Base-by-base conservation (phyloP, 2,329 filamentous ascomycete species). In the Parasarocladium wereldwijsianum region DNA sequence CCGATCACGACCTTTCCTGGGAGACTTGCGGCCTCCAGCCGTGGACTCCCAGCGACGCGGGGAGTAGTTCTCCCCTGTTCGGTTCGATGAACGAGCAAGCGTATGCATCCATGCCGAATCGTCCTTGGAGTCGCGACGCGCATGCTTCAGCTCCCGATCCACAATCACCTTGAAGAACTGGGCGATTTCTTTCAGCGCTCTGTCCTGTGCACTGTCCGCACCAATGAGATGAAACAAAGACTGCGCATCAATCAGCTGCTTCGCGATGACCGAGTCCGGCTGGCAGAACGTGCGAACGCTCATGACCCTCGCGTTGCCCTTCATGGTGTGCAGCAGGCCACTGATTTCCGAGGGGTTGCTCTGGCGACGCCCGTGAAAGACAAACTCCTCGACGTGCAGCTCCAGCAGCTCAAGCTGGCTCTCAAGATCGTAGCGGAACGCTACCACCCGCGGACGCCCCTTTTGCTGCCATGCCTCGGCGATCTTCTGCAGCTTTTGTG, bases 351-450 rank as follows among this genome's bases (percentile, higher is more conserved):
- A 40, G 0, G 49, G 44, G 27, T 59, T 52, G 16, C 52, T 51
- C 32, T 64, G 57, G 8, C 54, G 49, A 3, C 54, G 54, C 18
- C 65, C 64, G 40, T 65, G 62, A 47, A 73, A 73, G 22, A 57
- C 58, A 40, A 74, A 73, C 14, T 63, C 57, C 8, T 60, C 45
- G 17, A 58, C 43, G 37, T 73, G 68, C 7, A 63, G 43, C 11
- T 46, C 42, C 14, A 72, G 45, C 8, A 74, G 56, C 8, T 69
- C 64, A n/a, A 73, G 42, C 47, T 73, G 69, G 1, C 67, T 71
- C 49, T 72, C 67, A 3, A 72, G 45, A 35, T 74, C 67, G 43
- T 68, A 73, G 12, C 66, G 63, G 44, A 71, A 73, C 9, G 64
- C 62, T 14, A 67, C 47, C 7, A 73, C 66, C 32, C 55, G 59